phyloP scores from a whole-genome alignment of 805 yeast genomes.

The Maudiozyma pseudohumilis region DNA sequence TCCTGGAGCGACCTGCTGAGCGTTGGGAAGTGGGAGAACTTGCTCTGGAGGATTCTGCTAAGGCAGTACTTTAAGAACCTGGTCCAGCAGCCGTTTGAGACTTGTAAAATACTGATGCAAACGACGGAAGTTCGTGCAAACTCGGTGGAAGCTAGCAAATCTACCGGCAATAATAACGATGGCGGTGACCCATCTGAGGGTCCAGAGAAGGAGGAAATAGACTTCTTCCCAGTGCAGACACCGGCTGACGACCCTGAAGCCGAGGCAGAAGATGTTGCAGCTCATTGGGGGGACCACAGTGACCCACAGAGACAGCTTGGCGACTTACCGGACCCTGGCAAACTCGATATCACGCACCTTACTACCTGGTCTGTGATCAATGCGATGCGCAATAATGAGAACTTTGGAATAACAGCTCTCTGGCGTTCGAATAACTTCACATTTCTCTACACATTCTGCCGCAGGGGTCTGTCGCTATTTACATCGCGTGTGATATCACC shows the following conservation, averaged over 20 bases:
- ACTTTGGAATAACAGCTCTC: constrained; percentile 50
- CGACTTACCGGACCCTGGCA: no score
- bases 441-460: constrained; percentile 64
- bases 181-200: no score
- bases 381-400: constrained; percentile 51
- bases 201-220: constrained; percentile 33
- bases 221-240: constrained; percentile 16
- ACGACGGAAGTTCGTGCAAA: constrained; percentile 15
- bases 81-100: constrained; percentile 82
- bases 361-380: constrained; percentile 60
- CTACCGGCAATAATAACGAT: background rate
- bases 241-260: background rate
- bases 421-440: constrained; percentile 73
- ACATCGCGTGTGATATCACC: constrained; percentile 3
- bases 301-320: no score
- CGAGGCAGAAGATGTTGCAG: background rate
- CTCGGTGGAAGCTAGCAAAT: background rate
- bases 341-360: constrained; percentile 18
- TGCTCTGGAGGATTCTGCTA: constrained; percentile 50
- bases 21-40: constrained; percentile 43
- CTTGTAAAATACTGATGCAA: constrained; percentile 67
- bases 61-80: constrained; percentile 61
- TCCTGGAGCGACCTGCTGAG: constrained; percentile 63
- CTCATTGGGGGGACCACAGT: no score
- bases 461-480: background rate